A percentile compares a stretch with the other conserved stretches of the same genome.
phyloP scores from a whole-genome alignment of 2,329 filamentous ascomycete genomes.

The Dothistroma septosporum region DNA sequence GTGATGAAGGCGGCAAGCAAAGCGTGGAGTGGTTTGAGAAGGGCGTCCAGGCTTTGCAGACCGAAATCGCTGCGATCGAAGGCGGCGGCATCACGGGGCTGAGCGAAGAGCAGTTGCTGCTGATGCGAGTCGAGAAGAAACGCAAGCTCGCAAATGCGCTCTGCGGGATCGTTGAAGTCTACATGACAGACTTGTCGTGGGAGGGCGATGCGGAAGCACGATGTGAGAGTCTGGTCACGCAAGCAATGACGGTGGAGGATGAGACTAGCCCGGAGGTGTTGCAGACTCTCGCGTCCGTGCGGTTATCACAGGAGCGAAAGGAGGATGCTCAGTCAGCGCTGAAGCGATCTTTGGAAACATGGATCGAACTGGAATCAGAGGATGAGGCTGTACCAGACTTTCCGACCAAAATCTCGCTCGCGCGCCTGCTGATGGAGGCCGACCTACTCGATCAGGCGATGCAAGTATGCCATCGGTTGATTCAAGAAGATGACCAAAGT shows the following conservation, averaged over 20 bases:
- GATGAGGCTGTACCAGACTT: constrained; percentile 78
- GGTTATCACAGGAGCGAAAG: constrained; percentile 77
- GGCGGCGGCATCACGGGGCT: constrained; percentile 36
- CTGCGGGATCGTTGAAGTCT: constrained; percentile 91
- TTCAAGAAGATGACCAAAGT: constrained; percentile 86
- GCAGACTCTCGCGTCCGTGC: constrained; percentile 89
- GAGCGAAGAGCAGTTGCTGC: constrained; percentile 34
- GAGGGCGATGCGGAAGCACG: constrained; percentile 83
- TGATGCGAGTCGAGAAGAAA: constrained; percentile 64
- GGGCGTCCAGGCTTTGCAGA: constrained; percentile 68
- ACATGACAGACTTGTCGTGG: constrained; percentile 83
- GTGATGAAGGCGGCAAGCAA: constrained; percentile 57
- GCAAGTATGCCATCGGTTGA: constrained; percentile 75
- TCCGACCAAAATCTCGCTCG: constrained; percentile 75
- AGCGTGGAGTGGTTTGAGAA: constrained; percentile 60
- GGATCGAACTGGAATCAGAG: constrained; percentile 72
- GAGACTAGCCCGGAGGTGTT: constrained; percentile 74
- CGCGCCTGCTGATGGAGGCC: constrained; percentile 83
- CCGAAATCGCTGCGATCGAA: constrained; percentile 63
- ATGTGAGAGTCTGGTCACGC: constrained; percentile 84
- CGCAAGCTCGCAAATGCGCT: constrained; percentile 83
- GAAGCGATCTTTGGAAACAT: constrained; percentile 72
- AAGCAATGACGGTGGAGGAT: constrained; percentile 81
- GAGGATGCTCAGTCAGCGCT: constrained; percentile 80
- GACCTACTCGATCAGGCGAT: constrained; percentile 81